phyloP scores from a whole-genome alignment of 441 rosid genomes.

The Erodium moschatum region DNA sequence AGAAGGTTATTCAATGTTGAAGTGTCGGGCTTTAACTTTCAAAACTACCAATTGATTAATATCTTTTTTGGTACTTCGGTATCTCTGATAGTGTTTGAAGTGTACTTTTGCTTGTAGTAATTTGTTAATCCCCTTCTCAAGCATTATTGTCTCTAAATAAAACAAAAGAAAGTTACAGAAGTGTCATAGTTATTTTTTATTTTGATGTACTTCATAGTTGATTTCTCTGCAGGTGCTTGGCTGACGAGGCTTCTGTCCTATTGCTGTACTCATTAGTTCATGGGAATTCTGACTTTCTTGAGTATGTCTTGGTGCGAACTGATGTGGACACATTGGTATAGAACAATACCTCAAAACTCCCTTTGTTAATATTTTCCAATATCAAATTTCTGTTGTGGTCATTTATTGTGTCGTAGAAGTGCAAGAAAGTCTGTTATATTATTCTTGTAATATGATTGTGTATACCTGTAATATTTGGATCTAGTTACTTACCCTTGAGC shows the following conservation, averaged over 20 bases:
- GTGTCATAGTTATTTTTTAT: background rate
- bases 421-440: background rate
- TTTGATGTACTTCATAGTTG: slow-evolving; percentile 19
- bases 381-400: background rate
- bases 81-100: background rate
- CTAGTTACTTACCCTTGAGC: background rate
- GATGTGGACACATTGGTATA: slow-evolving; percentile 96
- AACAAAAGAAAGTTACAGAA: background rate
- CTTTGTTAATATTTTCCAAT: slow-evolving; percentile 8
- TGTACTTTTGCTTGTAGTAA: background rate
- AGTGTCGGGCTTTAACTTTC: too few relatives aligned
- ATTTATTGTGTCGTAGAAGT: background rate
- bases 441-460: background rate
- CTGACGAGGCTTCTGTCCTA: slow-evolving; percentile 81
- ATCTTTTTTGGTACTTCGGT: background rate
- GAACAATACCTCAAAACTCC: slow-evolving; percentile 15
- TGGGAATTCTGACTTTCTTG: slow-evolving; percentile 93
- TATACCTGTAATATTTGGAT: background rate
- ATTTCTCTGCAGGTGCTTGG: slow-evolving; percentile 62
- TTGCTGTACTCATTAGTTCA: slow-evolving; percentile 86
- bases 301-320: slow-evolving; percentile 89
- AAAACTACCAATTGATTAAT: background rate
- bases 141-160: too few relatives aligned
- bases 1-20: background rate
- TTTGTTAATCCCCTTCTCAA: background rate